phyloP scores from a whole-genome alignment of 257 asterid genomes.

The Vinca minor region DNA sequence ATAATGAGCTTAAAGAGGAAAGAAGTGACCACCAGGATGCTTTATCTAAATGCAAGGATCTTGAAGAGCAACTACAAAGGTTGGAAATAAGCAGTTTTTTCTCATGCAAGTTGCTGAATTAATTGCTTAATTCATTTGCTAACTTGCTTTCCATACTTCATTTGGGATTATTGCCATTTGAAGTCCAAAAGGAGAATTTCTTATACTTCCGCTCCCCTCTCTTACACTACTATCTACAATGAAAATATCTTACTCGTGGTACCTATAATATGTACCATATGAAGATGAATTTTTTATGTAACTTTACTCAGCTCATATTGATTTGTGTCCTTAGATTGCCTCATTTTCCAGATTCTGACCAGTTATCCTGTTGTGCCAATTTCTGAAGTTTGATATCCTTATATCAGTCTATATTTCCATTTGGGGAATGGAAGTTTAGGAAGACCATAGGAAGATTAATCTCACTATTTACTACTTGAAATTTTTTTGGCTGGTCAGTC shows the following conservation, averaged over 20 bases:
- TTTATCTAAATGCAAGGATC: constrained; percentile 54
- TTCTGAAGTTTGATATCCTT: too few species aligned
- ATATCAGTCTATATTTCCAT: background rate
- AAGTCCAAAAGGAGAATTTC: too few species aligned
- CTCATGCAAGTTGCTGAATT: too few species aligned
- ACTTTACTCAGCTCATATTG: background rate
- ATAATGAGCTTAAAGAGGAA: constrained; percentile 67
- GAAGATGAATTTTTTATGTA: background rate
- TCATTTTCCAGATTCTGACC: background rate
- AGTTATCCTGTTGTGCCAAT: background rate
- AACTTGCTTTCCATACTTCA: too few species aligned
- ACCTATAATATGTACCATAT: background rate
- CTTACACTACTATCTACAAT: too few species aligned
- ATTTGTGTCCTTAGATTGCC: too few species aligned
- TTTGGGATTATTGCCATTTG: too few species aligned
- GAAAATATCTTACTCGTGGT: too few species aligned
- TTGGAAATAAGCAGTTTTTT: constrained; percentile 12
- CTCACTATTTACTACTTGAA: too few species aligned
- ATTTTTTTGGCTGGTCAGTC: background rate
- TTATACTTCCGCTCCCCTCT: too few species aligned
- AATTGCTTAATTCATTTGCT: too few species aligned
- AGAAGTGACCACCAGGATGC: constrained; percentile 47
- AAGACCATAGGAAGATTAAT: background rate
- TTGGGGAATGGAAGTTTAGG: background rate
- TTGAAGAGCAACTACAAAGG: constrained; percentile 69